phyloP scores from a whole-genome alignment of 768 basidiomycete genomes.

The Pleurotus tuoliensis region DNA sequence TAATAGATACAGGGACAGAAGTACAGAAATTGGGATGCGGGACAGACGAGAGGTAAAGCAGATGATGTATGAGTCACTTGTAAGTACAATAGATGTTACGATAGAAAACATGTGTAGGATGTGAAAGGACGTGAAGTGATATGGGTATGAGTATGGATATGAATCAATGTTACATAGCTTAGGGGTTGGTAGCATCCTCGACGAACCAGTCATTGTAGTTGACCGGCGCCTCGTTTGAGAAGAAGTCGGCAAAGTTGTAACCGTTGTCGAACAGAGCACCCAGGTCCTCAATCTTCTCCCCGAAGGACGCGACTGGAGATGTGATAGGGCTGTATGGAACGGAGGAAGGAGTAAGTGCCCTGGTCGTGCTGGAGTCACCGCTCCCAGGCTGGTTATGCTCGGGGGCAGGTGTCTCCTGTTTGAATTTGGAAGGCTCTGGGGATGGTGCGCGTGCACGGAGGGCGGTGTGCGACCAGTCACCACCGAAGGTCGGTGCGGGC shows the following conservation, averaged over 20 bases:
- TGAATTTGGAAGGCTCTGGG: background rate
- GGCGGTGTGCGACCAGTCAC: background rate
- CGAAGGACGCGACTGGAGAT: background rate
- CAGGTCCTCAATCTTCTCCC: background rate
- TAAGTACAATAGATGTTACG: background rate
- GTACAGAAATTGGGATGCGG: background rate
- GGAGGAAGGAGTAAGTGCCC: background rate
- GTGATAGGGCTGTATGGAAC: background rate
- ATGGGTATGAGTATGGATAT: too few species aligned
- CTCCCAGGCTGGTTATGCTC: background rate
- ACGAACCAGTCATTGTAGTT: too few species aligned
- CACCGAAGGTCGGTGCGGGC: background rate
- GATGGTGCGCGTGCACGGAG: background rate
- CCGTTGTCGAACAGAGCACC: background rate
- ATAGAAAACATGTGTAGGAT: background rate
- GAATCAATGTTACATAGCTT: too few species aligned
- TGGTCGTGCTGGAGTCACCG: background rate
- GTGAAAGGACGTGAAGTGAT: too few species aligned
- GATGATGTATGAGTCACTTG: background rate
- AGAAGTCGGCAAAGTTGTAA: background rate
- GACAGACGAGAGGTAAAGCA: background rate
- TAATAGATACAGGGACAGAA: conserved; percentile 6
- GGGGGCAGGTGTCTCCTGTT: background rate
- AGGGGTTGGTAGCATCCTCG: too few species aligned
- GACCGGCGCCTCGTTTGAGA: background rate